Base-by-base conservation (phyloP, 352 stramenopile species). In the Phytophthora tubulina region DNA sequence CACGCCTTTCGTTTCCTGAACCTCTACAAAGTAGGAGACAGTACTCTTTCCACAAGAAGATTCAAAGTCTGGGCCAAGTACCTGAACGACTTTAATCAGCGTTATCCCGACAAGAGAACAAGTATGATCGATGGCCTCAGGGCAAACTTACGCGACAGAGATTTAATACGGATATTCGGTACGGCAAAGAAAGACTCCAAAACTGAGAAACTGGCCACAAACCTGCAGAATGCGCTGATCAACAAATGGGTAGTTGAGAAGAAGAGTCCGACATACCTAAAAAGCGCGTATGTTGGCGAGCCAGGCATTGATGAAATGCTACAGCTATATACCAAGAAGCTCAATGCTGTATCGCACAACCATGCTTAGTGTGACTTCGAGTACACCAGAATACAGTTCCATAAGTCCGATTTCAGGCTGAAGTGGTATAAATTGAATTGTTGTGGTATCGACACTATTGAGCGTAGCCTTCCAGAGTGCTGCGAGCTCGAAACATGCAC, bases 401-500 rank as follows among this genome's bases (percentile, higher is more conserved):
- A 27, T 27, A 27, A 27, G 21, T 27, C 21, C 21, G 21, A 27
- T 27, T 27, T 27, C 21, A 27, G 21, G 21, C 21, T 27, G 21
- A 27, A 27, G 21, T 27, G 21, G 21, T 27, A 27, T 27, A 27
- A 27, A 27, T 27, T 27, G 21, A 27, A 27, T 27, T 27, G 21
- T 1, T 27, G 21, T 27, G 21, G 1, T 27, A 27, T 27, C 21
- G 21, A 27, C 21, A 27, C 21, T 27, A 27, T 27, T 27, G 21
- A 27, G 21, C 21, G 41, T 88, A 88, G 6, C 75, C 72, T 33
- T 70, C 73, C n/a, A 89, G 67, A 13, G 72, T 79, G 14, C 71
- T 72, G 15, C 76, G 73, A 54, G 78, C 51, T 69, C 60, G 45
- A 15, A 87, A 81, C 44, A 72, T 59, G 67, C 81, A 89, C 41